Evolutionary conservation across 2,329 filamentous ascomycete species (phyloP).

Genomic region (Monosporascus sp.): DNA sequence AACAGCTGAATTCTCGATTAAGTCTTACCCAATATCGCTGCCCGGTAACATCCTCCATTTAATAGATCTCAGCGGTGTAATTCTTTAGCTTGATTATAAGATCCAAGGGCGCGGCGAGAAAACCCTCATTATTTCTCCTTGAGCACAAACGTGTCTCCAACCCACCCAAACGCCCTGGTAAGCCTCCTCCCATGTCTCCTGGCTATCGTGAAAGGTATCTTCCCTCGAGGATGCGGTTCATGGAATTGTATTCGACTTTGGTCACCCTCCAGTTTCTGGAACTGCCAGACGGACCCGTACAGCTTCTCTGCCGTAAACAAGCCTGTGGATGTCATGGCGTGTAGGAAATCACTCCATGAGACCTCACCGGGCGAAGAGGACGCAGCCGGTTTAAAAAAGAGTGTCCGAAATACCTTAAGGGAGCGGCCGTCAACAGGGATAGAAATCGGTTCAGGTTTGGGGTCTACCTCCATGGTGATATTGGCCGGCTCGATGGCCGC

Average conservation of each 20-base stretch:
- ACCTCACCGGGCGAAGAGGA: constrained; percentile 41
- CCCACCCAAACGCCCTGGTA: constrained; percentile 46
- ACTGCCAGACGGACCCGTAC: constrained; percentile 58
- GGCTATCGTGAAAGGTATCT: constrained; percentile 43
- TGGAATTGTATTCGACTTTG: constrained; percentile 53
- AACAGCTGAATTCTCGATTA: too few relatives aligned
- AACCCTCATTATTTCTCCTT: not conserved
- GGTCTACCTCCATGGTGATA: not conserved
- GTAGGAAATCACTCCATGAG: constrained; percentile 47
- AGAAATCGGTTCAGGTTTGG: constrained; percentile 6
- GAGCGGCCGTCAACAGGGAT: constrained; percentile 26
- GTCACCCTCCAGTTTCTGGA: constrained; percentile 39
- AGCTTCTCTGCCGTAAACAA: constrained; percentile 48
- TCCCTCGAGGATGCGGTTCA: constrained; percentile 51
- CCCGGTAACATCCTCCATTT: too few relatives aligned
- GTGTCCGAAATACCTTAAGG: constrained; percentile 29
- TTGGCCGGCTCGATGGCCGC: not conserved
- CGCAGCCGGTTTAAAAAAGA: constrained; percentile 35
- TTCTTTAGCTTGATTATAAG: too few relatives aligned
- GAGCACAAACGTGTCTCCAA: constrained; percentile 37
- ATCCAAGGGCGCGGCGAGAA: too few relatives aligned
- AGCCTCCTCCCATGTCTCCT: constrained; percentile 44
- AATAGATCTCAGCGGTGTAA: too few relatives aligned
- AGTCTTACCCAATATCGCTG: too few relatives aligned
- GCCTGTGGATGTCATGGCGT: constrained; percentile 44